Percentiles rank a stretch among this genome's conserved stretches.
phyloP scores from a whole-genome alignment of 495 filamentous ascomycete genomes.

The Stereocaulon alpinum region DNA sequence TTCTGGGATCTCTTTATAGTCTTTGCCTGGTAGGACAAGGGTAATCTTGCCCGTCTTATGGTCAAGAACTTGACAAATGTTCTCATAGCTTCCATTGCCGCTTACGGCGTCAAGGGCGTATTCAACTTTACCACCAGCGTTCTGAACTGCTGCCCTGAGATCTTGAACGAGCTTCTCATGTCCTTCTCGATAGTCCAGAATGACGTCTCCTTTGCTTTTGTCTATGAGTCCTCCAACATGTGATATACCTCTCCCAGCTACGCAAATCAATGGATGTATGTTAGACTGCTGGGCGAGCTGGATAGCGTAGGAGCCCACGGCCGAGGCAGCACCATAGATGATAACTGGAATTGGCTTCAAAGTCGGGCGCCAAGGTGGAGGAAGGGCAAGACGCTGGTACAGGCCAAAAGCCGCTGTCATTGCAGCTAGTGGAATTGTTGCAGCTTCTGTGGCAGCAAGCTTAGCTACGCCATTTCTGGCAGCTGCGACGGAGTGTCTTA shows the following conservation, averaged over 20 bases:
- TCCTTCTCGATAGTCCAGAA: slow-evolving; percentile 62
- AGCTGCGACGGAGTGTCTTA: slow-evolving; percentile 16
- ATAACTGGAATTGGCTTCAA: slow-evolving; percentile 41
- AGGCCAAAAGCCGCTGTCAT: slow-evolving; percentile 63
- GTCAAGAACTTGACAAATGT: slow-evolving; percentile 38
- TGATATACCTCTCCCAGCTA: slow-evolving; percentile 49
- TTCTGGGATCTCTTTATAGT: slow-evolving; percentile 29
- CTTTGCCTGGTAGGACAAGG: slow-evolving; percentile 36
- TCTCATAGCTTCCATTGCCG: slow-evolving; percentile 39
- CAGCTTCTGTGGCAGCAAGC: slow-evolving; percentile 40
- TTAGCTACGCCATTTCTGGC: too few relatives aligned
- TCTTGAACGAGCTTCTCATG: slow-evolving; percentile 42
- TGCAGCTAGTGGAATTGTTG: slow-evolving; percentile 61
- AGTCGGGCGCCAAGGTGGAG: slow-evolving; percentile 50
- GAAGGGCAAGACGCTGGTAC: slow-evolving; percentile 47
- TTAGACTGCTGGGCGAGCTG: slow-evolving; percentile 57
- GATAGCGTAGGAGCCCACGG: slow-evolving; percentile 59
- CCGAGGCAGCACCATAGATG: slow-evolving; percentile 57
- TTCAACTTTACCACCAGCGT: slow-evolving; percentile 17
- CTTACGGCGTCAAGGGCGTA: slow-evolving; percentile 51
- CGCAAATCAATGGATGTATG: slow-evolving; percentile 62
- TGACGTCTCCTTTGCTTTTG: slow-evolving; percentile 50
- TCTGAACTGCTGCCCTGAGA: slow-evolving; percentile 38
- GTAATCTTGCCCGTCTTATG: slow-evolving; percentile 38
- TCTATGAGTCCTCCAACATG: slow-evolving; percentile 54